Percentiles rank a stretch among this genome's conserved stretches.
phyloP scores from a whole-genome alignment of 2,329 filamentous ascomycete genomes.

The Talaromyces sp. region DNA sequence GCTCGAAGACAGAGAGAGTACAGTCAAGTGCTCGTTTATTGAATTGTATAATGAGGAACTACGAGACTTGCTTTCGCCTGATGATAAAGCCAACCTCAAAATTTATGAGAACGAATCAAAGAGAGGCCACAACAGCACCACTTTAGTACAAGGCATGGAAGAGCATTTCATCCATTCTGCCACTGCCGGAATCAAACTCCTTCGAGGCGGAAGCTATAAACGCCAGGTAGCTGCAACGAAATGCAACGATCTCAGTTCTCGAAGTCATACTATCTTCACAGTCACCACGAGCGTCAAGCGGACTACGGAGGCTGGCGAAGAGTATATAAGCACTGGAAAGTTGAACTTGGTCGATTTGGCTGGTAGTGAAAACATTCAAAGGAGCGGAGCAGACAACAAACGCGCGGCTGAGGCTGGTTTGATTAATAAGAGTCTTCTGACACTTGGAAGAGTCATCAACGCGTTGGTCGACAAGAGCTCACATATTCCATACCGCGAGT shows the following conservation, averaged over 20 bases:
- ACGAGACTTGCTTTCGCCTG: conserved; percentile 77
- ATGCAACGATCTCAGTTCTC: conserved; percentile 95
- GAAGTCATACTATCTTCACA: conserved; percentile 96
- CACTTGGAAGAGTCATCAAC: conserved; percentile 94
- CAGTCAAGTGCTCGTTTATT: conserved; percentile 97
- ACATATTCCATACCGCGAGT: conserved; percentile 91
- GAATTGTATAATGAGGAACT: conserved; percentile 98
- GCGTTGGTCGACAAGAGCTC: conserved; percentile 84
- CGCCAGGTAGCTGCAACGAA: conserved; percentile 99
- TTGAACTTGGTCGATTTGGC: conserved; percentile 95
- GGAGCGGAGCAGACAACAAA: conserved; percentile 97
- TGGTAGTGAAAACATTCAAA: conserved; percentile 95
- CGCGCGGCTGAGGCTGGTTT: conserved; percentile 90
- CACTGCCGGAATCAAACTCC: conserved; percentile 77
- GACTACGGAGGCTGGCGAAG: conserved; percentile 76
- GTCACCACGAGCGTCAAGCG: conserved; percentile 89
- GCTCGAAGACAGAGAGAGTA: conserved; percentile 78
- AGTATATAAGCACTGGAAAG: conserved; percentile 87
- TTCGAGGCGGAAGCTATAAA: conserved; percentile 86
- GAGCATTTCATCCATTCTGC: conserved; percentile 88
- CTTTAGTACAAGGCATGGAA: conserved; percentile 95
- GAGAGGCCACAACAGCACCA: conserved; percentile 72
- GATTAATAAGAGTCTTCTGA: conserved; percentile 97
- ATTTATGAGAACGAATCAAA: conserved; percentile 80
- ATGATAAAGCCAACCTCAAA: conserved; percentile 83